Evolutionary conservation across 768 basidiomycete genomes (phyloP).

Genomic region (Hydnomerulius pinastri): DNA sequence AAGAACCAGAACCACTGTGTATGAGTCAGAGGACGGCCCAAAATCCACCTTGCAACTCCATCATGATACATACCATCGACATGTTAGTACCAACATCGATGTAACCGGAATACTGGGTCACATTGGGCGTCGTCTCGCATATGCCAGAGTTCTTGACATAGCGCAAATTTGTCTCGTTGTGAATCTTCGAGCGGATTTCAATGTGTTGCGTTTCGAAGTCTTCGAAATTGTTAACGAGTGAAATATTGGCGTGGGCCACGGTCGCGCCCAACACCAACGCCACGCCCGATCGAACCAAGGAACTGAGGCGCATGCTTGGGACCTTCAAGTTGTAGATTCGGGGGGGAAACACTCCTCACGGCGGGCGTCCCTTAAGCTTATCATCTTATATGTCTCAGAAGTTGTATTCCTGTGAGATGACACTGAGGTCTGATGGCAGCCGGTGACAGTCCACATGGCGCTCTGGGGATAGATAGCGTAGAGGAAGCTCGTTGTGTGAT

Average conservation of each 20-base stretch:
- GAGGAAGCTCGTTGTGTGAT: too few relatives aligned
- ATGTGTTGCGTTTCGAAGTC: background rate
- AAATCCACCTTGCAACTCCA: background rate
- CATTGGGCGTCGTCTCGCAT: conserved; percentile 65
- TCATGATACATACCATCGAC: conserved; percentile 57
- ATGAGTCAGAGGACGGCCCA: background rate
- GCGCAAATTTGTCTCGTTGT: conserved; percentile 37
- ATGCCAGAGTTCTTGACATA: conserved; percentile 61
- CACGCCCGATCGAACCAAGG: background rate
- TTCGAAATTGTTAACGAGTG: background rate
- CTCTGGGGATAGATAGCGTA: background rate
- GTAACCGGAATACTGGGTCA: conserved; percentile 63
- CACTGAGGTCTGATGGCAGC: background rate
- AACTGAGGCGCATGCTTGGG: conserved; percentile 15
- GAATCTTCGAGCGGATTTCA: conserved; percentile 18
- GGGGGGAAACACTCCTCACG: background rate
- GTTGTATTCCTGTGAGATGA: background rate
- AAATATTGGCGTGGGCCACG: conserved; percentile 2
- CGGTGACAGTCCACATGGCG: background rate
- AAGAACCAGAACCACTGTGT: conserved; percentile 77
- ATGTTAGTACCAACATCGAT: conserved; percentile 56
- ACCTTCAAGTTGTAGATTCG: background rate
- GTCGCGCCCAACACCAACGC: background rate
- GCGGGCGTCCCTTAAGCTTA: too few relatives aligned
- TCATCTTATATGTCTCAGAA: conserved; percentile 1